A percentile compares a stretch with the other conserved stretches of the same genome.
Evolutionary conservation across 257 asterid genomes (phyloP).

Genomic region (Leonotis leonurus): DNA sequence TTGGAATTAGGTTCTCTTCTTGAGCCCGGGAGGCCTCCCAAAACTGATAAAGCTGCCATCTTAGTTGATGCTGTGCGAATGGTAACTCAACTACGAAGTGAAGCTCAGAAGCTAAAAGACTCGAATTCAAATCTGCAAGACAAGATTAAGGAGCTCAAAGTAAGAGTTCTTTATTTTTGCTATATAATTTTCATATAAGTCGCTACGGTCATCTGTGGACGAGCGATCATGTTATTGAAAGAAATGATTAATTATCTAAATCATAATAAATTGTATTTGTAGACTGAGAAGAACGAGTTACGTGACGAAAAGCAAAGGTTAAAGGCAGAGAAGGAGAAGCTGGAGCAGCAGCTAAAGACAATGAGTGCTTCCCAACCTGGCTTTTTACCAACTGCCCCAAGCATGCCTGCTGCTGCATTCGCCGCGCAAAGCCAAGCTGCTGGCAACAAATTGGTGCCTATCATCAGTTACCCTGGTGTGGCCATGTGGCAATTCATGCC

Average conservation of each 20-base stretch:
- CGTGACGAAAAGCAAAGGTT: conserved; percentile 93
- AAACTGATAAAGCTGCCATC: conserved; percentile 83
- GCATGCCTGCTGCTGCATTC: conserved; percentile 63
- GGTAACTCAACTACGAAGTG: conserved; percentile 74
- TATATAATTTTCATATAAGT: neutral
- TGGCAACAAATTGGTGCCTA: conserved; percentile 79
- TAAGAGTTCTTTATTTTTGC: conserved; percentile 28
- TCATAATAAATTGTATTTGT: conserved; percentile 8
- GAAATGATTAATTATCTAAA: neutral
- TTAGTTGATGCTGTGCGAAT: conserved; percentile 82
- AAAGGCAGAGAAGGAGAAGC: conserved; percentile 83
- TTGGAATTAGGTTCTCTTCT: conserved; percentile 74
- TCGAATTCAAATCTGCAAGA: conserved; percentile 66
- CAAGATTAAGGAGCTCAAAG: conserved; percentile 88
- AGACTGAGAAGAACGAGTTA: conserved; percentile 86
- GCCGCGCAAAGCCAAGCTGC: conserved; percentile 61
- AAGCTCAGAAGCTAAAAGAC: conserved; percentile 81
- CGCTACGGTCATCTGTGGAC: neutral
- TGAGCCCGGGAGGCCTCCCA: conserved; percentile 90
- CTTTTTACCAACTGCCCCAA: conserved; percentile 45
- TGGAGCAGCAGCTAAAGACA: conserved; percentile 78
- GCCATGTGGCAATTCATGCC: conserved; percentile 99
- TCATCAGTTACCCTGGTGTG: conserved; percentile 86
- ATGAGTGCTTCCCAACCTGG: conserved; percentile 51
- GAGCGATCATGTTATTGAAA: neutral